phyloP scores from a whole-genome alignment of 352 stramenopile genomes.

The Globisporangium uncinulatum region DNA sequence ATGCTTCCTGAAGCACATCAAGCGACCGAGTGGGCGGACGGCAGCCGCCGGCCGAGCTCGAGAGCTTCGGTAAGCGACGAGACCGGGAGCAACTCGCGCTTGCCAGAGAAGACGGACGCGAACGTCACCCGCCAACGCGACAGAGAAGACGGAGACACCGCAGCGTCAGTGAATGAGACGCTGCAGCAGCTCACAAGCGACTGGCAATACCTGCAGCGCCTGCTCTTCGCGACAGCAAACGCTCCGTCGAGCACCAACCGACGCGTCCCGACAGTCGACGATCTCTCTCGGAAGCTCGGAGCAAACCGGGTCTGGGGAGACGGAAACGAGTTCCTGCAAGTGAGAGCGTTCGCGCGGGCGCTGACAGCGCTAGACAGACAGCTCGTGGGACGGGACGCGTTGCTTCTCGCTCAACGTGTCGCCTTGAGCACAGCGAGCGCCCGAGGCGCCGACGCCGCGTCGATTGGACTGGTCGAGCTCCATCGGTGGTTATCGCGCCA shows the following conservation, averaged over 20 bases:
- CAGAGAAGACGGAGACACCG: no score
- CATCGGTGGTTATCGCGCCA: conserved; percentile 12
- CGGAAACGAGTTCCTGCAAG: conserved; percentile 56
- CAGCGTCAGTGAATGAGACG: no score
- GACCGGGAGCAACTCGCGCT: no score
- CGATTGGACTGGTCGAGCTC: conserved; percentile 22
- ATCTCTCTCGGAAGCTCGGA: conserved; percentile 37
- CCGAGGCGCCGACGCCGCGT: conserved; percentile 8
- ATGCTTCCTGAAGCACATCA: conserved; percentile 1
- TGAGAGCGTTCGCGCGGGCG: conserved; percentile 38
- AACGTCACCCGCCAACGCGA: no score
- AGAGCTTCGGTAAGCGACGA: no score
- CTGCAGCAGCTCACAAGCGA: neutral
- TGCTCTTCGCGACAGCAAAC: conserved; percentile 16
- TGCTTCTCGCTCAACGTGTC: conserved; percentile 22
- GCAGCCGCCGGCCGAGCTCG: no score
- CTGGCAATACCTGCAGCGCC: conserved; percentile 15
- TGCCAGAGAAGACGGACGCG: no score
- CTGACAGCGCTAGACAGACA: conserved; percentile 33
- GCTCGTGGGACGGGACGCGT: conserved; percentile 28
- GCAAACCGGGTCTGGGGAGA: conserved; percentile 57
- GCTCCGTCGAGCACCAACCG: conserved; percentile 1
- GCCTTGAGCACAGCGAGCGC: conserved; percentile 11
- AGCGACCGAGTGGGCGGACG: no score
- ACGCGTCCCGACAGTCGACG: conserved; percentile 21